Base-by-base conservation (phyloP, 148 eudicot species). In the Drosera capensis region DNA sequence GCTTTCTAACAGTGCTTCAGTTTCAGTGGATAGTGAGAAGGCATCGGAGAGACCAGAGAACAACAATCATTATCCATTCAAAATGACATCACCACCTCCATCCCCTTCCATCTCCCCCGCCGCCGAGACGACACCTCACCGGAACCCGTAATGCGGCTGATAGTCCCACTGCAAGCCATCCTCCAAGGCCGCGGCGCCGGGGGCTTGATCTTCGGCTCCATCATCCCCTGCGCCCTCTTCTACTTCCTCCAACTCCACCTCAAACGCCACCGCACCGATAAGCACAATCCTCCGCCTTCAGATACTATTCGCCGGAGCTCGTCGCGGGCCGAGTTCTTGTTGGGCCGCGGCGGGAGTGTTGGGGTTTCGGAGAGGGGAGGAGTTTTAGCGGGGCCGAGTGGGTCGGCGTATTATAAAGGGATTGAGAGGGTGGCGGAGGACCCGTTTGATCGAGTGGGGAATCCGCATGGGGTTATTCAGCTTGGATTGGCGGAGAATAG, bases 171-270 rank as follows among this genome's bases (percentile, higher is more conserved):
- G 46, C 95, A 86, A 65, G 95, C 92, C 1, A 61, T 86, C 0
- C 83, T 86, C 19, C 86, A 86, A 18, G 95, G 95, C n/a, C 52
- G 80, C 8, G 95, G 95, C n/a, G 49, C 78, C 8, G 95, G 95
- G 15, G 92, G 95, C 13, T 39, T 81, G 2, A 52, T 86, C 15
- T 40, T 86, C 1, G 95, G 93, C 7, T 78, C 93, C 0, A 48
- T 86, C 1, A 78, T 86, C 48, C 86, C 95, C 12, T 86, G 95
- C 36, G 77, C 87, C 14, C 73, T 86, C 8, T 72, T 72, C 71
- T 86, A 81, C 62, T 86, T 81, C 62, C 79, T 78, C 38, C 96
- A 86, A 11, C 70, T 81, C 35, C 71, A 86, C 68, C 71, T 75
- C 49, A 86, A 79, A 39, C 72, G 73, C 20, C 65, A 53, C 59